Evolutionary conservation across 495 filamentous ascomycete species (phyloP), one percentile per base, ranked within the genome.

Genomic region (Peziza echinospora): DNA sequence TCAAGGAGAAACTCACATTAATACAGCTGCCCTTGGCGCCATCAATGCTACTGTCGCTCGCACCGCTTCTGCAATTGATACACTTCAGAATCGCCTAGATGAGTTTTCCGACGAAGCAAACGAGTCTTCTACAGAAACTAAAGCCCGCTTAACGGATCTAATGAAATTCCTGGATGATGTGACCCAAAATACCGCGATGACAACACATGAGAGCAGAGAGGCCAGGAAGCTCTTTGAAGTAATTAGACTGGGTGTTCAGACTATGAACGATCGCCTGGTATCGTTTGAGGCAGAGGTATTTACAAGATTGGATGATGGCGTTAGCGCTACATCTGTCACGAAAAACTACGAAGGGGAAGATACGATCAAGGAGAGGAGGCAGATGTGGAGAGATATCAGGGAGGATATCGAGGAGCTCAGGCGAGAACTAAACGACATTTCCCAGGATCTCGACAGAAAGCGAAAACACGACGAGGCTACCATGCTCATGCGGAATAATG

Each of bases 201-300:
- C 56, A 42, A 51, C 59, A 46, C 48, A 47, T 42, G 49, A 59
- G 42, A 44, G 53, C 21, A 50, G 56, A 43, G 57, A 60, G 45
- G 49, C 53, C 43, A 49, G 57, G 46, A 59, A 60, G 48, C 47
- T 60, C 47, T 49, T 60, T 45, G 57, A 60, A 52, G 57, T 60
- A 28, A 51, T 60, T 46, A 44, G 57, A 42, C 56, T 47, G 47
- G 56, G 56, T 21, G 53, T 59, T 39, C 41, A 53, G 43, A 53
- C 53, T 43, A 48, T 47, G 43, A 60, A 59, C 47, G 57, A 60
- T 46, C 45, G 52, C 34, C 43, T 56, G 26, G 57, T 51, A 9
- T 45, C 59, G 19, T 56, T 59, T 49, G 53, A 59, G 26, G 48
- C 48, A 47, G 48, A 21, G 49, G 55, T 50, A 30, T 44, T n/a